These are phyloP conservation scores for Periconia macrospinosa DNA, from an alignment of 2,329 filamentous ascomycete species.

Conservation along the genomic window DNA sequence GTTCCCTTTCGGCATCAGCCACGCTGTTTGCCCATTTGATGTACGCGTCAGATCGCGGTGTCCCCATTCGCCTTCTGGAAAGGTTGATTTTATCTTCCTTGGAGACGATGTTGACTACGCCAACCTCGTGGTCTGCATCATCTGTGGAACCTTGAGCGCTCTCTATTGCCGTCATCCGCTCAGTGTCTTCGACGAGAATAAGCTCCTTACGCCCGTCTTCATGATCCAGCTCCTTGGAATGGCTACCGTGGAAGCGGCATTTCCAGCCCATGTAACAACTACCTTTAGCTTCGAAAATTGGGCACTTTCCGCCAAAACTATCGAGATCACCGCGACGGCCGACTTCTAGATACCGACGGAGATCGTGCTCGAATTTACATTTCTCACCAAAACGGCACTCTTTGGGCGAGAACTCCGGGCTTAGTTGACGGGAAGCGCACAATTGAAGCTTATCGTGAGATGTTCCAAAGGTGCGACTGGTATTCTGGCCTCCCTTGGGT, in stretches of 20 bases:
- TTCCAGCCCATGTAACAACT: slow-evolving; percentile 87
- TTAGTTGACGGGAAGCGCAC: slow-evolving; percentile 72
- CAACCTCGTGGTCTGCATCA: slow-evolving; percentile 54
- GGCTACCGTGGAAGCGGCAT: slow-evolving; percentile 85
- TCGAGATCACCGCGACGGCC: slow-evolving; percentile 79
- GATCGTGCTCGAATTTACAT: slow-evolving; percentile 81
- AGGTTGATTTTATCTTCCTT: slow-evolving; percentile 73
- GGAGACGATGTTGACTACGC: slow-evolving; percentile 74
- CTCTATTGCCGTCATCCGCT: slow-evolving; percentile 42
- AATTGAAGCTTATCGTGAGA: slow-evolving; percentile 77
- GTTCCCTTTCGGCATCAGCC: slow-evolving; percentile 40
- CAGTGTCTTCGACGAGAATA: slow-evolving; percentile 64
- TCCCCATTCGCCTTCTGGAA: slow-evolving; percentile 69
- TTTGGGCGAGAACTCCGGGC: slow-evolving; percentile 77
- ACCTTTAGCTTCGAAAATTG: slow-evolving; percentile 75
- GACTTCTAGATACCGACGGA: slow-evolving; percentile 81
- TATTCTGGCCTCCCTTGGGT: slow-evolving; percentile 76
- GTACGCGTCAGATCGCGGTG: slow-evolving; percentile 75
- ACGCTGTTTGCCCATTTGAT: slow-evolving; percentile 76
- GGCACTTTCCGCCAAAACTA: slow-evolving; percentile 77
- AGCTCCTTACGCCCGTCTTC: slow-evolving; percentile 84
- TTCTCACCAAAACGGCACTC: slow-evolving; percentile 76
- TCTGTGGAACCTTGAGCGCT: slow-evolving; percentile 31
- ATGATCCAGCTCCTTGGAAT: slow-evolving; percentile 77
- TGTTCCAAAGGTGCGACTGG: slow-evolving; percentile 75